A percentile compares a stretch with the other conserved stretches of the same genome.
phyloP scores from a whole-genome alignment of 2,329 filamentous ascomycete genomes.

The Penicillium sp. region DNA sequence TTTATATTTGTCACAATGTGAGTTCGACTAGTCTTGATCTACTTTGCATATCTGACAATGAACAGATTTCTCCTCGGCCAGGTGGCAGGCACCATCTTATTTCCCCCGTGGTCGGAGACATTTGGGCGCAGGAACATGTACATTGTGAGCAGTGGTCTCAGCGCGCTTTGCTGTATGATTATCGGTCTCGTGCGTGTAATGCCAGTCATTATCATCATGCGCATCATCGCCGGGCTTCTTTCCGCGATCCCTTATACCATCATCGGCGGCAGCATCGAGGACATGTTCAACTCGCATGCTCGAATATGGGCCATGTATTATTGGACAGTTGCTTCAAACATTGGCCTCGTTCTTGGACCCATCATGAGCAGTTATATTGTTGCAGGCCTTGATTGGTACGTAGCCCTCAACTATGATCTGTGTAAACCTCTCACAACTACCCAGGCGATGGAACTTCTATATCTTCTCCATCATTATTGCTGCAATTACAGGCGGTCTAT shows the following conservation, averaged over 20 bases:
- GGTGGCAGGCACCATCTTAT: conserved; percentile 33
- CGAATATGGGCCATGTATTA: conserved; percentile 49
- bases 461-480: conserved; percentile 42
- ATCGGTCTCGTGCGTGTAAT: conserved; percentile 40
- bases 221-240: conserved; percentile 46
- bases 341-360: conserved; percentile 47
- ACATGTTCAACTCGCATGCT: conserved; percentile 48
- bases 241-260: conserved; percentile 51
- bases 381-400: conserved; percentile 39
- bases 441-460: conserved; percentile 48
- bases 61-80: conserved; percentile 37
- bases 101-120: conserved; percentile 39
- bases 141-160: conserved; percentile 30
- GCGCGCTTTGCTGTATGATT: conserved; percentile 35
- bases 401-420: not conserved
- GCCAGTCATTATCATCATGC: conserved; percentile 40
- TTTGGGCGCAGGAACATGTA: conserved; percentile 41
- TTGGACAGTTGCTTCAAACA: conserved; percentile 46
- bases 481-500: conserved; percentile 34
- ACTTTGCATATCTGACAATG: not conserved
- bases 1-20: conserved; percentile 34
- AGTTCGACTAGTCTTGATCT: conserved; percentile 7
- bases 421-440: not conserved
- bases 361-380: conserved; percentile 46
- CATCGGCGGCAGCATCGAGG: conserved; percentile 50